Base-by-base conservation (phyloP, 352 stramenopile species). In the Globisporangium iwayamae region DNA sequence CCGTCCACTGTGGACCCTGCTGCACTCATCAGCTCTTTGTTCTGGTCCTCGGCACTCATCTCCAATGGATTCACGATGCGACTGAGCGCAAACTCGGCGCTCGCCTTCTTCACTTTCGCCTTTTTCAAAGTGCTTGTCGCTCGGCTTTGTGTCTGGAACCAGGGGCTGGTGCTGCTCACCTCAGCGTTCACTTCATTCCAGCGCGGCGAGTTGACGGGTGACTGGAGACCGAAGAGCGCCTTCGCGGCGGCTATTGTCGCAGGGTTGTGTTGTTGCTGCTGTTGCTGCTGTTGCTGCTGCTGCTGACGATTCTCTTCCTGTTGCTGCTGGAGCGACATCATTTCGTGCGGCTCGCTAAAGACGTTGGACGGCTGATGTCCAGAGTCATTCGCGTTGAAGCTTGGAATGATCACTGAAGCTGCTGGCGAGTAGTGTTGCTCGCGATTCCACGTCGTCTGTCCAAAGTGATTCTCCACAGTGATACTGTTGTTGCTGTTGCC, bases 391-490 rank as follows among this genome's bases (percentile, higher is more conserved):
- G 41, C 39, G 51, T 39, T 71, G 22, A 67, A 59, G 28, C 54
- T 54, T 20, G 65, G 41, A 47, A 51, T 25, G 56, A 70, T 66
- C 13, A 53, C 9, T 9, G 66, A 61, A 3, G 55, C 61, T 4
- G 66, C 66, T 14, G 51, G 38, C 8, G 64, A 60, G 18, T 56
- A 60, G 41, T 70, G 64, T n/a, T 66, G 64, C 32, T 54, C 58
- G 11, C 41, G 51, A 4, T 30, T 66, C 64, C 64, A 70, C 39
- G 53, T 66, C 22, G 43, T n/a, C 20, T 54, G 38, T 0, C 30
- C 64, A 32, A 70, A 70, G 28, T 65, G 56, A 18, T 62, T 51
- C 8, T 56, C 51, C 4, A 4, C 18, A 4, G 51, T 5, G 34
- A 18, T n/a, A 4, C 9, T 36, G 38, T 45, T 20, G 28, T 4